phyloP scores from a whole-genome alignment of 345 rosid species.

The Syzygium jambos region DNA sequence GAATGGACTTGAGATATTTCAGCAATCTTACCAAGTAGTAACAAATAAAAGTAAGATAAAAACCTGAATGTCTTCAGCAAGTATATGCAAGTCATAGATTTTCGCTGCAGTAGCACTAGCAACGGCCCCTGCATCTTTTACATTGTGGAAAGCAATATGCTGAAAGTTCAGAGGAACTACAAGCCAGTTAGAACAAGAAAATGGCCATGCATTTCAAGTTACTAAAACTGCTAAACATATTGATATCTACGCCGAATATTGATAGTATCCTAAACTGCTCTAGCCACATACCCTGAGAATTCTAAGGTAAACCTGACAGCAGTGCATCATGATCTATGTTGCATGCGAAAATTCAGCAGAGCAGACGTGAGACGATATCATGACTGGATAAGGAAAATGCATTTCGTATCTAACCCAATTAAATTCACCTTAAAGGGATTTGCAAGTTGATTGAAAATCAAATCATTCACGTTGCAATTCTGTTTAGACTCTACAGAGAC shows the following conservation, averaged over 20 bases:
- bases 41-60: background rate
- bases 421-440: background rate
- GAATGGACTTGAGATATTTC: background rate
- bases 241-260: background rate
- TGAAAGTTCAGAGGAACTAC: constrained; percentile 9
- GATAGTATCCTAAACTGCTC: background rate
- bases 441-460: background rate
- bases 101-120: constrained; percentile 82
- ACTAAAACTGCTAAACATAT: background rate
- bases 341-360: background rate
- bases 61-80: constrained; percentile 95
- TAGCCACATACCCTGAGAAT: background rate
- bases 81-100: constrained; percentile 79
- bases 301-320: background rate
- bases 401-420: background rate
- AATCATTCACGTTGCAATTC: background rate
- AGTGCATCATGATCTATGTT: background rate
- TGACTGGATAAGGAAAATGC: background rate
- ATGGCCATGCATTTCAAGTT: background rate
- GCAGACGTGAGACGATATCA: background rate
- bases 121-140: constrained; percentile 79
- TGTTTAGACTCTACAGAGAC: background rate
- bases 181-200: constrained; percentile 2
- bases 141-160: constrained; percentile 60
- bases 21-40: background rate